Evolutionary conservation across 2,329 filamentous ascomycete species (phyloP), one percentile per base, ranked within the genome.

Genomic region (Colletotrichum echinochloae): DNA sequence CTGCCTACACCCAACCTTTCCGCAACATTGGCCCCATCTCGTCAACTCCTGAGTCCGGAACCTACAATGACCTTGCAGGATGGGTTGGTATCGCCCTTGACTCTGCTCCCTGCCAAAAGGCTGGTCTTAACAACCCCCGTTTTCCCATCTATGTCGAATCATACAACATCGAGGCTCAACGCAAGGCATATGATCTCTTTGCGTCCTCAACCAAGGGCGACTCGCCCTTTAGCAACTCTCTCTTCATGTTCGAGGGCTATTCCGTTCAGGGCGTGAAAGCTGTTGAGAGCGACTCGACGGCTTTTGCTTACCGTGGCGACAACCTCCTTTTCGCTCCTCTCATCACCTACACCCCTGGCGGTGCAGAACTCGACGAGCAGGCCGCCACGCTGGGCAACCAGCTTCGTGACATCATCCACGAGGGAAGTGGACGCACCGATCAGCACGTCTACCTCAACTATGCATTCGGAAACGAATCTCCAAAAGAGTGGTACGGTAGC

Each of bases 211-310:
- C 75, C 46, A 76, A 73, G 30, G 52, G 14, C 51, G 52, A 48
- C 7, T 71, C 64, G 8, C 51, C 60, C 7, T 73, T 73, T 37
- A 70, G 77, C n/a, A 74, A 79, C 72, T 83, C 82, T 1, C 78
- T 88, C 54, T 85, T 88, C 77, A 84, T 89, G 82, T 86, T 89
- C 64, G 87, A 90, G 74, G 84, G 84, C 3, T 89, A 89, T 76
- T 82, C 86, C 1, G 77, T 75, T 9, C 76, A 82, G 28, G 87
- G 82, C 1, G 82, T 89, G 2, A 74, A 81, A 62, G 77, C 76
- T 0, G 74, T 85, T 48, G 71, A 76, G 55, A 73, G 71, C 33
- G 74, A 76, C 12, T 79, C 80, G 1, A 80, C 81, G 3, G 85
- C 86, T 1, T 88, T 83, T 66, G 80, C 85, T 23, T 83, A 82